Base-by-base conservation (phyloP, 75 land plant genomes). In the Pinus albicaulis region DNA sequence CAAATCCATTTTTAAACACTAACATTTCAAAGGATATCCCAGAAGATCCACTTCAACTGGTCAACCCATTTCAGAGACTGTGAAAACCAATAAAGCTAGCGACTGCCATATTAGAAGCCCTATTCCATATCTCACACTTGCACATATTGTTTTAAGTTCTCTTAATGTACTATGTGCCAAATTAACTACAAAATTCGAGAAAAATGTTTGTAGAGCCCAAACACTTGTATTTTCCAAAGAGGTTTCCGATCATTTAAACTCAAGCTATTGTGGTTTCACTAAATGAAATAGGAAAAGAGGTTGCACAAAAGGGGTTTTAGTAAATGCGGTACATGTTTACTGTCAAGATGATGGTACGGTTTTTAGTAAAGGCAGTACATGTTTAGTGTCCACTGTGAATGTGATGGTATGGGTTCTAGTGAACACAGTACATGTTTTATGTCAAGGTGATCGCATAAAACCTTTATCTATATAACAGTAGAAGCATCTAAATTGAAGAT, bases 351-450 rank as follows among this genome's bases (percentile, higher is more conserved):
- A 20, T 19, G 3, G 8, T 28, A 73, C 8, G 66, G 31, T 31
- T 38, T 65, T 68, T 68, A 68, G n/a, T 38, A 36, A n/a, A 68
- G n/a, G 8, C 41, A 68, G 24, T 36, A 68, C 22, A 68, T 68
- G 12, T 19, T 41, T 68, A 36, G 31, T 31, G 31, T 31, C 31
- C 2, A 31, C 3, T 36, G 23, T 19, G n/a, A 20, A 68, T 52
- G n/a, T 68, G n/a, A 20, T 19, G 3, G 8, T 28, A 68, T 22
- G 23, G 41, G 17, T 38, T 65, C 41, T 68, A 68, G n/a, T 38
- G 19, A n/a, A 68, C n/a, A 3, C 41, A 68, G 24, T 36, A 68
- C 22, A 68, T 68, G 12, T 19, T 41, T 68, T 19, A 0, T 36
- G 23, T 19, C 41, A 20, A 68, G 71, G n/a, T 68, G n/a, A 20